Evolutionary conservation across 495 filamentous ascomycete genomes (phyloP).

Genomic region (Aspergillus indologenus): DNA sequence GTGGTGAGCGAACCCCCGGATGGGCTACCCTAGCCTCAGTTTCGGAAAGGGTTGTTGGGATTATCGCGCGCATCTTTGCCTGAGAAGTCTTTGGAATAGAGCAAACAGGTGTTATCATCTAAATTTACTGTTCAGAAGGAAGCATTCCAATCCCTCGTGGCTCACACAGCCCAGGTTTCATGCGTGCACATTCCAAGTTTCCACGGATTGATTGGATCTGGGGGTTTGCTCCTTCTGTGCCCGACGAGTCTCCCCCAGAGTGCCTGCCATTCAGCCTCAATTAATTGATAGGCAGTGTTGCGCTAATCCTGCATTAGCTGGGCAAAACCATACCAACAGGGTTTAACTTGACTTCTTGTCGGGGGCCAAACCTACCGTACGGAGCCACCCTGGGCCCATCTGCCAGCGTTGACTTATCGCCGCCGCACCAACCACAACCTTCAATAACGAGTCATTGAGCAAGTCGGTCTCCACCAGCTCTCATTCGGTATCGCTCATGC

Average conservation of each 20-base stretch:
- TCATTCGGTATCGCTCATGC: not conserved
- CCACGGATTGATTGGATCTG: not conserved
- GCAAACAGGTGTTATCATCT: too few relatives aligned
- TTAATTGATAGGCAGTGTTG: slow-evolving; percentile 13
- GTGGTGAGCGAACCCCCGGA: not conserved
- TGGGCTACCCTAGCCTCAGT: not conserved
- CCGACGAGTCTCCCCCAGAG: not conserved
- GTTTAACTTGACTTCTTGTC: not conserved
- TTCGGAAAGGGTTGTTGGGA: not conserved
- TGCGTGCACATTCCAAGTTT: not conserved
- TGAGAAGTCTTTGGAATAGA: too few relatives aligned
- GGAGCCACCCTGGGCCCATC: not conserved
- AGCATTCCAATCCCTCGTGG: slow-evolving; percentile 1
- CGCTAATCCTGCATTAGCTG: slow-evolving; percentile 6
- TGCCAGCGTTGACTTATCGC: too few relatives aligned
- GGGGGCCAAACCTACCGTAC: slow-evolving; percentile 6
- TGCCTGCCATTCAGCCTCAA: slow-evolving; percentile 3
- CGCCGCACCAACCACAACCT: too few relatives aligned
- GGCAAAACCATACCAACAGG: not conserved
- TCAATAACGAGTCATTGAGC: not conserved
- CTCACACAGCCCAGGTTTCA: slow-evolving; percentile 2
- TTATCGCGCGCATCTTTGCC: too few relatives aligned
- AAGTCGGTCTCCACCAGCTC: not conserved
- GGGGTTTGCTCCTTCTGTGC: not conserved
- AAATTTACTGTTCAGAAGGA: too few relatives aligned